Percentiles rank a stretch among this genome's conserved stretches.
These are phyloP conservation scores for Globisporangium recalcitrans DNA, from an alignment of 352 stramenopile species.

Conservation along the genomic window DNA sequence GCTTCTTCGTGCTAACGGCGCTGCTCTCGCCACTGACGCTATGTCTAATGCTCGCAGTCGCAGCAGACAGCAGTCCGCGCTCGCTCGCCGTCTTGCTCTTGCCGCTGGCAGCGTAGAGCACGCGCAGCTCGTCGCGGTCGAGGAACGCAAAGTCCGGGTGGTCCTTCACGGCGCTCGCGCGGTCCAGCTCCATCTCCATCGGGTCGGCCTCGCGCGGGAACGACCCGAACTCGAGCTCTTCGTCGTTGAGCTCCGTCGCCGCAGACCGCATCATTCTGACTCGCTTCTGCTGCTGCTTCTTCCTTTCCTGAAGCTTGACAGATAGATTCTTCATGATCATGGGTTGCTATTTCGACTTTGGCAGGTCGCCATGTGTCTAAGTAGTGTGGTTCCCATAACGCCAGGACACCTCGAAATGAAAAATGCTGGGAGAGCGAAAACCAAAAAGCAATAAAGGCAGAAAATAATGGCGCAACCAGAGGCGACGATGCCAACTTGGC, in stretches of 20 bases:
- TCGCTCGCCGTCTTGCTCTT: neutral
- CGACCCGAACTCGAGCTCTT: constrained; percentile 65
- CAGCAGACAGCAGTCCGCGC: neutral
- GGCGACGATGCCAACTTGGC: constrained; percentile 24
- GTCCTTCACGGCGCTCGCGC: constrained; percentile 44
- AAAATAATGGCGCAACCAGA: constrained; percentile 3
- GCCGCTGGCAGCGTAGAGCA: constrained; percentile 13
- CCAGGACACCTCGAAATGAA: neutral
- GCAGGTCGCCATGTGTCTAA: neutral
- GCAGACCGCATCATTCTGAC: neutral
- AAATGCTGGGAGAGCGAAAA: neutral
- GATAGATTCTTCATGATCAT: neutral
- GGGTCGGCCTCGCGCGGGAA: constrained; percentile 51
- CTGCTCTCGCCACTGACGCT: neutral
- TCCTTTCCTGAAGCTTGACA: neutral
- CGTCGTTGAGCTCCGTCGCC: constrained; percentile 27
- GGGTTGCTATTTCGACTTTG: neutral
- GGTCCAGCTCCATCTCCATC: constrained; percentile 71
- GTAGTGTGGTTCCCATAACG: neutral
- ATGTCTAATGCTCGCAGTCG: constrained; percentile 11
- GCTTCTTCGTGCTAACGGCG: constrained; percentile 7
- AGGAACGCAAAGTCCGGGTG: constrained; percentile 70
- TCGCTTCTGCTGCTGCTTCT: neutral
- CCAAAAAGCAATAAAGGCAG: neutral
- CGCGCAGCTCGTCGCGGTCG: constrained; percentile 25